Evolutionary conservation across 1,284 basidiomycete species (phyloP).

Genomic region (Tylopilus orsonianus): DNA sequence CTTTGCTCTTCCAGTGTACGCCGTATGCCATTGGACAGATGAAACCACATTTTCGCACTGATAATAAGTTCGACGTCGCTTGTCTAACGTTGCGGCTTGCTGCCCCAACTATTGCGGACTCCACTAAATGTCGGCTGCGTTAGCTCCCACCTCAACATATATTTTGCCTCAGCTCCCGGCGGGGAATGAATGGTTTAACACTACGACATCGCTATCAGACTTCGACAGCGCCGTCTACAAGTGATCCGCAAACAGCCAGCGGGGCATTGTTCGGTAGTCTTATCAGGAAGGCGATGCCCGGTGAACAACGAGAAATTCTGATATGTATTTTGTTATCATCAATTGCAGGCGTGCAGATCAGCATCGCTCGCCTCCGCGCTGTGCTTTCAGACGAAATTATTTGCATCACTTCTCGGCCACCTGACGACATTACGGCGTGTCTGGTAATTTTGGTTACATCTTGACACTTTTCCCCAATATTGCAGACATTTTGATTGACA

Average conservation of each 20-base stretch:
- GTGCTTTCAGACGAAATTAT: not conserved
- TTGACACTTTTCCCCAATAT: not conserved
- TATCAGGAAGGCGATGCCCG: not conserved
- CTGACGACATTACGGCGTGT: not conserved
- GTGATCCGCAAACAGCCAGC: not conserved
- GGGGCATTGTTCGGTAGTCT: not conserved
- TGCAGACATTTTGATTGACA: not conserved
- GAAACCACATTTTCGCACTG: not conserved
- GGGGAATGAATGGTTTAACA: too few species aligned
- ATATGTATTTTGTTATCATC: not conserved
- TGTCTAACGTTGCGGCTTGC: slow-evolving; percentile 3
- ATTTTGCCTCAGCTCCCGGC: not conserved
- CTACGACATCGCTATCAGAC: not conserved
- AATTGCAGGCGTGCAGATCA: not conserved
- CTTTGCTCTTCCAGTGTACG: not conserved
- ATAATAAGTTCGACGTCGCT: slow-evolving; percentile 16
- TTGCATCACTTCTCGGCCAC: not conserved
- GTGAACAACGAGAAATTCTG: not conserved
- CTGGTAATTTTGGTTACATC: not conserved
- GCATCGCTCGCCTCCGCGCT: not conserved
- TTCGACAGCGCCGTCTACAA: not conserved
- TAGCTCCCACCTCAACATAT: not conserved
- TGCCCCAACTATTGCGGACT: not conserved
- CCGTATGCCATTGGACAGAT: not conserved
- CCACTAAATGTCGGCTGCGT: not conserved